Evolutionary conservation across 1,284 basidiomycete species (phyloP).

Genomic region (Golubevia pallescens): DNA sequence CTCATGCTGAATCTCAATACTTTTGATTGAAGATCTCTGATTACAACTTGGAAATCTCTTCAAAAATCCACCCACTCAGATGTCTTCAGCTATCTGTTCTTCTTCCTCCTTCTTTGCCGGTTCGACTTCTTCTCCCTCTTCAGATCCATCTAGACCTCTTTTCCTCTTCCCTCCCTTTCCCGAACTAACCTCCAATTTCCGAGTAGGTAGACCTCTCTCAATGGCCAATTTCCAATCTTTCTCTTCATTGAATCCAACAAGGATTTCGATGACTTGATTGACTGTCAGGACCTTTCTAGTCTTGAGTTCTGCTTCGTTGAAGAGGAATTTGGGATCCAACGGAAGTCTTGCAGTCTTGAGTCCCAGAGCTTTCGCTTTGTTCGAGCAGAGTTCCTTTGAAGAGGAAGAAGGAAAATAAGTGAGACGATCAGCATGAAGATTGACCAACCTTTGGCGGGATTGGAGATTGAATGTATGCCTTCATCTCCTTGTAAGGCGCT

Average conservation of each 20-base stretch:
- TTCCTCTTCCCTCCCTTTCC: conserved; percentile 1
- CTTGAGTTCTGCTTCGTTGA: conserved; percentile 15
- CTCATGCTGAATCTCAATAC: too few relatives aligned
- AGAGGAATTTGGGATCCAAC: conserved; percentile 20
- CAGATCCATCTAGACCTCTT: too few relatives aligned
- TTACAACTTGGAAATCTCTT: too few relatives aligned
- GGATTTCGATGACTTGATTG: conserved; percentile 61
- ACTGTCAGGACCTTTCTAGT: conserved; percentile 56
- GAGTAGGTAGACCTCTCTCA: conserved; percentile 20
- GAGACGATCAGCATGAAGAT: background rate
- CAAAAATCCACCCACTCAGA: too few relatives aligned
- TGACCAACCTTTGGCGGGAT: too few relatives aligned
- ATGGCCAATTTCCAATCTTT: conserved; percentile 12
- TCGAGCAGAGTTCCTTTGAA: conserved; percentile 27
- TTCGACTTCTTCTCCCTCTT: too few relatives aligned
- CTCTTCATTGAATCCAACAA: conserved; percentile 39
- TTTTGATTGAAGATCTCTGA: too few relatives aligned
- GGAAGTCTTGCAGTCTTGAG: conserved; percentile 46
- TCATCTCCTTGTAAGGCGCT: too few relatives aligned
- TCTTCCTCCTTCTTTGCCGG: too few relatives aligned
- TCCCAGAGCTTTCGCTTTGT: conserved; percentile 48
- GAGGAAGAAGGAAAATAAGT: background rate
- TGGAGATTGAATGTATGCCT: too few relatives aligned
- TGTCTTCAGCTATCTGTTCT: too few relatives aligned
- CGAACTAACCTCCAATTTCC: conserved; percentile 14